Percentiles rank a stretch among this genome's conserved stretches.
These are phyloP conservation scores for Xylaria flabelliformis DNA, from an alignment of 495 filamentous ascomycete genomes.

Conservation along the genomic window DNA sequence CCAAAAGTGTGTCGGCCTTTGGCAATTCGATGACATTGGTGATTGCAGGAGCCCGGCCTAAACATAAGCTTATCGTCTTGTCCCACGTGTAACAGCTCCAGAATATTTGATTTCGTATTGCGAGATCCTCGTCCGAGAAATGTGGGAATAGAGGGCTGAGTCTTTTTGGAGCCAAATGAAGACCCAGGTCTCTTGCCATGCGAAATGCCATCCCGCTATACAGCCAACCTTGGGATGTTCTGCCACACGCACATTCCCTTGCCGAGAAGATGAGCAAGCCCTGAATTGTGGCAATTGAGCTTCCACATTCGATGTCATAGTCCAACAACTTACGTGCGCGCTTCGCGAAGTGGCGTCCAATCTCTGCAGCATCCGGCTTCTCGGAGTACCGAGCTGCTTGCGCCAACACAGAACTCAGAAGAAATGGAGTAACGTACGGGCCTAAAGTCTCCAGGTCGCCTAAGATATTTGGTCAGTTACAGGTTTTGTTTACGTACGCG, in stretches of 20 bases:
- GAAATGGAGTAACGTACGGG: slow-evolving; percentile 8
- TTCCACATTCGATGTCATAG: slow-evolving; percentile 29
- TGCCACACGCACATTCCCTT: slow-evolving; percentile 31
- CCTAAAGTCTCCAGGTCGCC: not conserved
- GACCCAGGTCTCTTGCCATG: slow-evolving; percentile 54
- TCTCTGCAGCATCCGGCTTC: slow-evolving; percentile 10
- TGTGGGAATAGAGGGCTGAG: slow-evolving; percentile 8
- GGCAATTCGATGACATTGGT: slow-evolving; percentile 14
- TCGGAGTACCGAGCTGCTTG: slow-evolving; percentile 9
- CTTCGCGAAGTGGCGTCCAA: slow-evolving; percentile 12
- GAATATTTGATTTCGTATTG: slow-evolving; percentile 40
- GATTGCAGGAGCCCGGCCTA: slow-evolving; percentile 35
- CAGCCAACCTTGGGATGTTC: slow-evolving; percentile 46
- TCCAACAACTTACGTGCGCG: slow-evolving; percentile 31
- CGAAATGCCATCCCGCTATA: slow-evolving; percentile 46
- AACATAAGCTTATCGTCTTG: slow-evolving; percentile 40
- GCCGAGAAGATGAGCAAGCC: slow-evolving; percentile 28
- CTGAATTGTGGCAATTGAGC: slow-evolving; percentile 47
- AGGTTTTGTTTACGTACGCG: not conserved
- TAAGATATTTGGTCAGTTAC: not conserved
- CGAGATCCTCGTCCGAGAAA: slow-evolving; percentile 36
- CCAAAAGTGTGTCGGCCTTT: slow-evolving; percentile 6
- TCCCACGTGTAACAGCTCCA: slow-evolving; percentile 43
- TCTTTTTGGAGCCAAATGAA: slow-evolving; percentile 40
- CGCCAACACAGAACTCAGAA: not conserved